A percentile compares a stretch with the other conserved stretches of the same genome.
Evolutionary conservation across 352 stramenopile genomes (phyloP).

Genomic region (Globisporangium megalacanthum): DNA sequence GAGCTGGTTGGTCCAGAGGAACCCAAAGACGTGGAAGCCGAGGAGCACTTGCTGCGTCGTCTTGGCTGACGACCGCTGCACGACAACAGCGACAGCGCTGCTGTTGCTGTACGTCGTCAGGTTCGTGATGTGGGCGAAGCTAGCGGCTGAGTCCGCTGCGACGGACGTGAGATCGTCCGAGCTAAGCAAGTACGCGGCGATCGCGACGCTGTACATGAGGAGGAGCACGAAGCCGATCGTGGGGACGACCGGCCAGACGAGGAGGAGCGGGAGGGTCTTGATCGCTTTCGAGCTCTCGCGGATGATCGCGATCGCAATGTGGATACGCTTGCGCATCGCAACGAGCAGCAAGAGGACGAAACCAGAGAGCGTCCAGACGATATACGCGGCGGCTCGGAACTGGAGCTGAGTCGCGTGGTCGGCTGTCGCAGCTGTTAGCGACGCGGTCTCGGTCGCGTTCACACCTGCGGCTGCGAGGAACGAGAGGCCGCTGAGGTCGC

Average conservation of each 20-base stretch:
- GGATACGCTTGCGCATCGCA: conserved; percentile 61
- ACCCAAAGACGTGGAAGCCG: conserved; percentile 90
- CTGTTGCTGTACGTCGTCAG: conserved; percentile 32
- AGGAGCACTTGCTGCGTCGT: conserved; percentile 51
- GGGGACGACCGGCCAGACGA: conserved; percentile 55
- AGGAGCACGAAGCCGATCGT: conserved; percentile 48
- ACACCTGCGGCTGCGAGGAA: conserved; percentile 34
- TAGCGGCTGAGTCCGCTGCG: conserved; percentile 19
- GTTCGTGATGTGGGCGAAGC: conserved; percentile 18
- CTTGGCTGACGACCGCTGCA: conserved; percentile 27
- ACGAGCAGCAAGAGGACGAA: conserved; percentile 55
- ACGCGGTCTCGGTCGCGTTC: conserved; percentile 10
- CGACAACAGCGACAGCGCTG: neutral
- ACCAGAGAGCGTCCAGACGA: conserved; percentile 44
- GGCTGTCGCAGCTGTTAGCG: conserved; percentile 16
- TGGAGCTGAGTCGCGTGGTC: conserved; percentile 38
- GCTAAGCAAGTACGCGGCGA: conserved; percentile 58
- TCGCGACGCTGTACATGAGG: conserved; percentile 47
- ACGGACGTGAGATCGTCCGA: conserved; percentile 36
- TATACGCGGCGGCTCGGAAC: conserved; percentile 63
- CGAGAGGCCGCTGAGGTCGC: conserved; percentile 26
- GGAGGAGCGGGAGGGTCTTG: conserved; percentile 46
- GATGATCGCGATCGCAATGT: conserved; percentile 68
- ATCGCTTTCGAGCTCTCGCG: conserved; percentile 63
- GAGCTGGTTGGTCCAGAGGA: conserved; percentile 96